Evolutionary conservation across 768 basidiomycete genomes (phyloP), one percentile per base, ranked within the genome.

Genomic region (Erythrobasidium yunnanense): DNA sequence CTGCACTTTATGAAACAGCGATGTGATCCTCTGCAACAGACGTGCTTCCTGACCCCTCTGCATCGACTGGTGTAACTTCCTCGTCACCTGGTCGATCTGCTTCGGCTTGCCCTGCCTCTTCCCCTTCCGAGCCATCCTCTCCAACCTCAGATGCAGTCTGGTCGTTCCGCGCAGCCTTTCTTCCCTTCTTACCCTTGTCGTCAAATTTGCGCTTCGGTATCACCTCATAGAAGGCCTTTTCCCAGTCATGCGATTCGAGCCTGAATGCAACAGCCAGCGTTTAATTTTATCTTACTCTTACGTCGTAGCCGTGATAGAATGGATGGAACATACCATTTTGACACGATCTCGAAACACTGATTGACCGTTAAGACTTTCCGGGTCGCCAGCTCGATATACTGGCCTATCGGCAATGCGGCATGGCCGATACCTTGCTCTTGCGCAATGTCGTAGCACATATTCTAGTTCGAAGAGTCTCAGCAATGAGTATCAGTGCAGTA

Each of bases 291-390:
- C n/a, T n/a, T n/a, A n/a, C n/a, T n/a, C n/a, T n/a, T n/a, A n/a
- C n/a, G n/a, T n/a, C n/a, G n/a, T n/a, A n/a, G n/a, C n/a, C n/a
- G n/a, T n/a, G n/a, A n/a, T n/a, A n/a, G n/a, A n/a, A n/a, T n/a
- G n/a, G n/a, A n/a, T n/a, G n/a, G n/a, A 73, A 89, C 87, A n/a
- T 86, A 82, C 87, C 90, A 97, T 70, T 85, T 83, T 20, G 91
- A 76, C 63, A 99, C 79, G 70, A 97, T 95, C 76, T 93, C 90
- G 73, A 54, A 70, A 25, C 68, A 83, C 77, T 96, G 95, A 76
- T 99, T 97, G 58, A 99, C 91, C 0, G 95, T 99, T 69, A 99
- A 80, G 32, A 99, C 90, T 73, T 96, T 97, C 68, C 95, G 84
- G 8, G 92, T 91, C 32, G 85, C 81, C 65, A 99, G 79, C 52